These are phyloP conservation scores for Pseudocercospora pini-densiflorae DNA, from an alignment of 2,329 filamentous ascomycete genomes.

Conservation along the genomic window DNA sequence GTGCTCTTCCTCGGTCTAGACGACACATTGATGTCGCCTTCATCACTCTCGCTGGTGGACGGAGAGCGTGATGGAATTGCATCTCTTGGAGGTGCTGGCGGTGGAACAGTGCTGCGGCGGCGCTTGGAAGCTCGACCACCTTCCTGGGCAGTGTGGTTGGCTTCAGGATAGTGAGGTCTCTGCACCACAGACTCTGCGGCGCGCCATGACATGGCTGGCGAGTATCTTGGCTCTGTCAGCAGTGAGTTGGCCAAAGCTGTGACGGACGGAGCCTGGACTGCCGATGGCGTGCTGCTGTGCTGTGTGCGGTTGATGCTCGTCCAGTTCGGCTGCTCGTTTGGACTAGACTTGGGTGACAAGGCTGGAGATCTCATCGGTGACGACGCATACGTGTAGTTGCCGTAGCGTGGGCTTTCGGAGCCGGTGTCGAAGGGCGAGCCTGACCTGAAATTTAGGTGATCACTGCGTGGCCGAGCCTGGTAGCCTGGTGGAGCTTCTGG, in stretches of 20 bases:
- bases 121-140: conserved; percentile 15
- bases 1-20: conserved; percentile 16
- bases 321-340: conserved; percentile 25
- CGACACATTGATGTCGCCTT: conserved; percentile 23
- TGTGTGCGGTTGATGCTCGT: conserved; percentile 34
- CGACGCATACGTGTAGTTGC: conserved; percentile 21
- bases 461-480: neutral
- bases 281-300: conserved; percentile 9
- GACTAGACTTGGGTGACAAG: conserved; percentile 38
- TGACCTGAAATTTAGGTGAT: conserved; percentile 27
- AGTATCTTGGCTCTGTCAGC: conserved; percentile 28
- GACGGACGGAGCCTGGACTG: conserved; percentile 16
- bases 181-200: conserved; percentile 12
- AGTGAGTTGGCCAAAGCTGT: conserved; percentile 23
- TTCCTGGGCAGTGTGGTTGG: neutral
- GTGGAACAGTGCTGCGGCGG: conserved; percentile 17
- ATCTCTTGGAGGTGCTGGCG: neutral
- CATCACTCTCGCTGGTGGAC: conserved; percentile 27
- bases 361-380: conserved; percentile 27
- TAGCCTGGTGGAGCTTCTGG: neutral
- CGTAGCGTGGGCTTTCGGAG: conserved; percentile 17
- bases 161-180: neutral
- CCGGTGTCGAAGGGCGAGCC: conserved; percentile 34
- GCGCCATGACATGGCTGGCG: conserved; percentile 29
- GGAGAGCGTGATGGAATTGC: conserved; percentile 15